Base-by-base conservation (phyloP, 2,329 filamentous ascomycete species). In the Botryosphaeria dothidea region DNA sequence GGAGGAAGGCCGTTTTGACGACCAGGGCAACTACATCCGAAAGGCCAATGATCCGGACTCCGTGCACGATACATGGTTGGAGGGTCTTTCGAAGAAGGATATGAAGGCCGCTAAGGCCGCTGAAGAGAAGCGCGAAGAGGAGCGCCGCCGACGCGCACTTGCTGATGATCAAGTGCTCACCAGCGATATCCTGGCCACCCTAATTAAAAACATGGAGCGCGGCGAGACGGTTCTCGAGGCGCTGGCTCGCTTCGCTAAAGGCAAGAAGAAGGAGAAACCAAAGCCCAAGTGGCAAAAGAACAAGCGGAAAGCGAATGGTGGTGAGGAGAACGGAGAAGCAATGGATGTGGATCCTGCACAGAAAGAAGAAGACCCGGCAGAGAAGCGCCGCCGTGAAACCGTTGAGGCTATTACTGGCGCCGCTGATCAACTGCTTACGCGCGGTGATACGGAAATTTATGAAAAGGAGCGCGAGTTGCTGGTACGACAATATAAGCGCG, bases 1-100 rank as follows among this genome's bases (percentile, higher is more conserved):
- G 76, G 93, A 98, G 73, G 94, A 98, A 70, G 95, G 95, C 1
- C 86, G 88, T 11, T 99, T 97, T 72, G 95, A 99, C 75, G 91
- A 95, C 70, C 82, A 89, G 1, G 94, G 94, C 9, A 99, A 98
- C 77, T 99, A 89, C 75, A 88, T 99, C 49, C 88, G 95, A 65
- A 96, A 96, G 77, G 93, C 93, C 0, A 86, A 81, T 8, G 95
- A 99, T 71, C 92, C 92, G 0, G 93, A 98, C 70, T 92, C 93
- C 0, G 87, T 91, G 25, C 93, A 99, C 76, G 95, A 99, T 79
- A 86, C 86, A 34, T 99, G 95, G 95, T 80, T 99, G 21, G 91
- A 97, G 49, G 95, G 95, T 0, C 82, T 97, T 21, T 95, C 90
- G 69, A 97, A 96, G 76, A 96, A 94, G 77, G 93, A 97, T 66